A percentile compares a stretch with the other conserved stretches of the same genome.
phyloP scores from a whole-genome alignment of 306 rosid genomes.

The Alnus glutinosa region DNA sequence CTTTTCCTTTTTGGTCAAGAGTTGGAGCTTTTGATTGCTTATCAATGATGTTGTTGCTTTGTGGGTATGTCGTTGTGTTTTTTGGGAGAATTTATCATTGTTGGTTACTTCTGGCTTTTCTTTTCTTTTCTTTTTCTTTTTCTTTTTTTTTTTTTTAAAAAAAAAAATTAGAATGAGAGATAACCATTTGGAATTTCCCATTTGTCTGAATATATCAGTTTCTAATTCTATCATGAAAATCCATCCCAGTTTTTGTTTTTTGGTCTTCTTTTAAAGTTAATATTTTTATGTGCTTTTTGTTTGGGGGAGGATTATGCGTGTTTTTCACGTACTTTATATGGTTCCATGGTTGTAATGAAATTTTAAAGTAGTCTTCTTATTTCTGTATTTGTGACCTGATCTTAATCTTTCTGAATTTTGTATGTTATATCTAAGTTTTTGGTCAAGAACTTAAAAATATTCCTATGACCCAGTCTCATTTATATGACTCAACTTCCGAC shows the following conservation, averaged over 20 bases:
- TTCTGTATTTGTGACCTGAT: not conserved
- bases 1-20: not conserved
- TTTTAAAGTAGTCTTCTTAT: not conserved
- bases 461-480: not conserved
- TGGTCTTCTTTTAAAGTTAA: not conserved
- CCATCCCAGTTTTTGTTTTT: not conserved
- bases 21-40: not conserved
- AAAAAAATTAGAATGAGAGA: not conserved
- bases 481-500: not conserved
- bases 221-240: not conserved
- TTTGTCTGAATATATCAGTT: not conserved
- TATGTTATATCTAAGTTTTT: not conserved
- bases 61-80: not conserved
- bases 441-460: not conserved
- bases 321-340: not conserved
- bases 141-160: not conserved
- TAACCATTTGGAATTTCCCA: constrained; percentile 12
- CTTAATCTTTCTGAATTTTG: not conserved
- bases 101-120: not conserved
- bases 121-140: not conserved
- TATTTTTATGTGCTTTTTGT: too few species aligned
- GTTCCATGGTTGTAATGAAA: not conserved
- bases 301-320: not conserved
- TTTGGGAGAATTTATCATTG: not conserved
- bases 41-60: not conserved